A percentile compares a stretch with the other conserved stretches of the same genome.
These are phyloP conservation scores for Eutrema heterophyllum DNA, from an alignment of 345 rosid genomes.

Conservation along the genomic window DNA sequence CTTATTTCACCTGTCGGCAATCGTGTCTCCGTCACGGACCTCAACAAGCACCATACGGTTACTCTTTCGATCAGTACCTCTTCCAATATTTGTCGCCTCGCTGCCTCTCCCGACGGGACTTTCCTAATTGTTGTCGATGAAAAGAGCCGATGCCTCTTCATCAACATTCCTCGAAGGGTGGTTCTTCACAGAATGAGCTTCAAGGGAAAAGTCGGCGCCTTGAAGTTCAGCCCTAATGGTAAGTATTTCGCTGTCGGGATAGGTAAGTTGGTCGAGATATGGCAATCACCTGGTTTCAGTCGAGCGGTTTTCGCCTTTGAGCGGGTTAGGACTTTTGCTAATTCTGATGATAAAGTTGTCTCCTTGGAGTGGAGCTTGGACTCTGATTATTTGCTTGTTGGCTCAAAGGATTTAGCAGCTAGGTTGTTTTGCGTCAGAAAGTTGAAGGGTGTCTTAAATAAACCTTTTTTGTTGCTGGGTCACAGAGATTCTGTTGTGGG, in stretches of 20 bases:
- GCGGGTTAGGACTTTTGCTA: constrained; percentile 70
- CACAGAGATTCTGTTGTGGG: constrained; percentile 86
- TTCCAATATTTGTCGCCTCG: constrained; percentile 64
- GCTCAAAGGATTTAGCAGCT: constrained; percentile 79
- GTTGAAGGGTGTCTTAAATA: constrained; percentile 47
- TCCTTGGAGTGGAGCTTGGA: constrained; percentile 78
- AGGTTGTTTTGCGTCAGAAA: constrained; percentile 69
- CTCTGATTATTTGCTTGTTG: constrained; percentile 68
- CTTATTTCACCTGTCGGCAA: constrained; percentile 86
- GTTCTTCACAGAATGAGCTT: constrained; percentile 73
- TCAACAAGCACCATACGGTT: constrained; percentile 58
- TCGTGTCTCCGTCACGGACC: constrained; percentile 88
- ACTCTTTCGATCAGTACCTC: constrained; percentile 67
- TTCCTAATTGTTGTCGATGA: constrained; percentile 83
- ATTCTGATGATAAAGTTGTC: constrained; percentile 59
- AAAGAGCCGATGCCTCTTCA: constrained; percentile 67
- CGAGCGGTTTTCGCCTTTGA: constrained; percentile 70
- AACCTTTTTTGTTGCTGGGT: constrained; percentile 77
- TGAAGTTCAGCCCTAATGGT: constrained; percentile 77
- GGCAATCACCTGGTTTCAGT: constrained; percentile 83
- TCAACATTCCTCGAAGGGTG: constrained; percentile 69
- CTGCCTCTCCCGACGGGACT: constrained; percentile 70
- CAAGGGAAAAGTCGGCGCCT: constrained; percentile 49
- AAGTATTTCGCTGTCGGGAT: constrained; percentile 66
- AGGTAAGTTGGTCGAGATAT: constrained; percentile 83